A percentile compares a stretch with the other conserved stretches of the same genome.
Conservation (phyloP, 768 basidiomycete species). For the Crucibulum laeve region DNA sequence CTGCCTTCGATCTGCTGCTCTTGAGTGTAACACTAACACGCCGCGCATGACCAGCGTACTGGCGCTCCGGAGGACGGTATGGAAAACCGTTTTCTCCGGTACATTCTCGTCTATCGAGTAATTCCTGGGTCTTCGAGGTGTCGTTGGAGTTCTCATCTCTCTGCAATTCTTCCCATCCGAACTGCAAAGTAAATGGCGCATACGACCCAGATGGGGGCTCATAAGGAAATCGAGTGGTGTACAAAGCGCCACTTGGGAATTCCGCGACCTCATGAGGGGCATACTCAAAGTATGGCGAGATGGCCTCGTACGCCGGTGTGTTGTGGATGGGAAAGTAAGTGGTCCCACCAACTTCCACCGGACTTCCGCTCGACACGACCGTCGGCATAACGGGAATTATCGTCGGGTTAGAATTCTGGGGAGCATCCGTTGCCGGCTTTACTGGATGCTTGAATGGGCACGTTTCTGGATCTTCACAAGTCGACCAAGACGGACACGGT, state of each 20-base stretch:
- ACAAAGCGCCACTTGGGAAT: too few species aligned
- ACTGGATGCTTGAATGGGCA: constrained; percentile 25
- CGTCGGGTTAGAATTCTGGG: not conserved
- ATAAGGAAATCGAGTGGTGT: too few species aligned
- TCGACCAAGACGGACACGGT: constrained; percentile 28
- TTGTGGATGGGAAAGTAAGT: constrained; percentile 9
- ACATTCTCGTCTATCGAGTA: not conserved
- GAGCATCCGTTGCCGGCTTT: not conserved
- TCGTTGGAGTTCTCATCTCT: too few species aligned
- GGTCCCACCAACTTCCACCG: constrained; percentile 8
- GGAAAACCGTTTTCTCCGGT: constrained; percentile 8
- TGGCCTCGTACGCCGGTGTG: not conserved
- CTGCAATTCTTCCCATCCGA: too few species aligned
- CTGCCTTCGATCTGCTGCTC: not conserved
- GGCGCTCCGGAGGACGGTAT: constrained; percentile 24
- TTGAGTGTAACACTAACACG: constrained; percentile 31
- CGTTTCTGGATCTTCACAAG: constrained; percentile 16
- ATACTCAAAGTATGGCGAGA: too few species aligned
- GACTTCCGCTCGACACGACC: not conserved
- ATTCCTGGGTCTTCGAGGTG: too few species aligned
- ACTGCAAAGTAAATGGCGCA: too few species aligned
- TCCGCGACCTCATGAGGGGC: too few species aligned
- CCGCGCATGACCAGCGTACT: constrained; percentile 31
- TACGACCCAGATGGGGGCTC: too few species aligned
- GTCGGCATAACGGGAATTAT: not conserved